A percentile compares a stretch with the other conserved stretches of the same genome.
phyloP scores from a whole-genome alignment of 1,284 basidiomycete species.

The Sphagnurus paluster region DNA sequence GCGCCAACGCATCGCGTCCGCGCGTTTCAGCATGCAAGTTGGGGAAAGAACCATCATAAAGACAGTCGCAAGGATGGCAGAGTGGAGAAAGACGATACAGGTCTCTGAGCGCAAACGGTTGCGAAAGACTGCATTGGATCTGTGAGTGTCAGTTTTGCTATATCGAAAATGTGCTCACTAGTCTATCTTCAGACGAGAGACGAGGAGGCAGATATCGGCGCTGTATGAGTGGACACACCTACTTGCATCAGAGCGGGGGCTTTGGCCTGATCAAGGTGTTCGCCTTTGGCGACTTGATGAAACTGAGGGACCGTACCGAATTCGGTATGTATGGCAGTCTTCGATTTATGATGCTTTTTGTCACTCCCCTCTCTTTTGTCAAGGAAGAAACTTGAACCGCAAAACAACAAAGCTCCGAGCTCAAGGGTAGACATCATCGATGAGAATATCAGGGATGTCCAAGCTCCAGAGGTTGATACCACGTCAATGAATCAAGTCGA shows the following conservation, averaged over 20 bases:
- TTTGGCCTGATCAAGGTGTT: slow-evolving; percentile 68
- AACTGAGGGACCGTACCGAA: slow-evolving; percentile 85
- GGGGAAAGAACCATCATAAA: slow-evolving; percentile 64
- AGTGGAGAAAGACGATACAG: slow-evolving; percentile 71
- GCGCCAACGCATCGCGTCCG: slow-evolving; percentile 51
- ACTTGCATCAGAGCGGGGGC: slow-evolving; percentile 70
- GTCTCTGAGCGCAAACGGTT: slow-evolving; percentile 67
- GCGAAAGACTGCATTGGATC: slow-evolving; percentile 68
- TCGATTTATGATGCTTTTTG: neutral
- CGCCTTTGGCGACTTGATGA: slow-evolving; percentile 80
- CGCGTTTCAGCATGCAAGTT: slow-evolving; percentile 58
- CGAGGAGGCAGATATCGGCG: slow-evolving; percentile 63
- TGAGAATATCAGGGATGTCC: slow-evolving; percentile 54
- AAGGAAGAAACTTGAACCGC: slow-evolving; percentile 75
- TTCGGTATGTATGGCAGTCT: slow-evolving; percentile 54
- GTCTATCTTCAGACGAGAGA: slow-evolving; percentile 57
- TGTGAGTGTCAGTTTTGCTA: slow-evolving; percentile 43
- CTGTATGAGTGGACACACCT: slow-evolving; percentile 59
- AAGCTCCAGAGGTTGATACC: slow-evolving; percentile 57
- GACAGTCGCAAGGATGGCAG: slow-evolving; percentile 57
- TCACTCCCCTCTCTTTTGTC: neutral
- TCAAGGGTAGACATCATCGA: slow-evolving; percentile 51
- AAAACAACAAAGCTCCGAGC: slow-evolving; percentile 48
- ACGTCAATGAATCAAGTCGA: slow-evolving; percentile 63
- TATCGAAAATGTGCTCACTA: neutral